Percentiles rank a stretch among this genome's conserved stretches.
Evolutionary conservation across 805 yeast species (phyloP).

Genomic region (Nematodospora valgi): DNA sequence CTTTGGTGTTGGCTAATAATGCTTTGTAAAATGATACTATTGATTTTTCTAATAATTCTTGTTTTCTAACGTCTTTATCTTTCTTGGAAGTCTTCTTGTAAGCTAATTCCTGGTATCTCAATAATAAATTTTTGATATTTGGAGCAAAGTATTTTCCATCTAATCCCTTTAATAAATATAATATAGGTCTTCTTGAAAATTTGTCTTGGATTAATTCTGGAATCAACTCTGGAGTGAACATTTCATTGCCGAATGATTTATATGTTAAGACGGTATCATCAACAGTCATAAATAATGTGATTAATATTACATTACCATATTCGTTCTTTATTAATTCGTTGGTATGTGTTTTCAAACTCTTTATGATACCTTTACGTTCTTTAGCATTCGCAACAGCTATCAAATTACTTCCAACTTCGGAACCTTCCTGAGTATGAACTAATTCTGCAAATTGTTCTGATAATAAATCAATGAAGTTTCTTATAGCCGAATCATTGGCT

Average conservation of each 20-base stretch:
- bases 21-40: conserved; percentile 61
- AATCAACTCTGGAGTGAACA: conserved; percentile 45
- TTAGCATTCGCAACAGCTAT: conserved; percentile 85
- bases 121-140: conserved; percentile 53
- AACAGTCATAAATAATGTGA: conserved; percentile 75
- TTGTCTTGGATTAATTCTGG: conserved; percentile 62
- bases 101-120: conserved; percentile 55
- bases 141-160: conserved; percentile 84
- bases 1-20: conserved; percentile 30
- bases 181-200: conserved; percentile 83
- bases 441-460: conserved; percentile 90
- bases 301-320: conserved; percentile 78
- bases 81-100: conserved; percentile 74
- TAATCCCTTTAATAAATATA: conserved; percentile 74
- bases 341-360: conserved; percentile 72
- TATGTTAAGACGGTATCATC: conserved; percentile 87
- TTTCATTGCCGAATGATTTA: conserved; percentile 67
- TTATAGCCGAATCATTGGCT: conserved; percentile 51
- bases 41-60: conserved; percentile 62
- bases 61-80: conserved; percentile 71
- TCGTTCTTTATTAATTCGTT: conserved; percentile 76
- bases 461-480: conserved; percentile 78
- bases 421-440: conserved; percentile 93
- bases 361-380: conserved; percentile 80
- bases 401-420: conserved; percentile 82